Evolutionary conservation across 495 filamentous ascomycete genomes (phyloP).

Genomic region (Sordaria brevicollis): DNA sequence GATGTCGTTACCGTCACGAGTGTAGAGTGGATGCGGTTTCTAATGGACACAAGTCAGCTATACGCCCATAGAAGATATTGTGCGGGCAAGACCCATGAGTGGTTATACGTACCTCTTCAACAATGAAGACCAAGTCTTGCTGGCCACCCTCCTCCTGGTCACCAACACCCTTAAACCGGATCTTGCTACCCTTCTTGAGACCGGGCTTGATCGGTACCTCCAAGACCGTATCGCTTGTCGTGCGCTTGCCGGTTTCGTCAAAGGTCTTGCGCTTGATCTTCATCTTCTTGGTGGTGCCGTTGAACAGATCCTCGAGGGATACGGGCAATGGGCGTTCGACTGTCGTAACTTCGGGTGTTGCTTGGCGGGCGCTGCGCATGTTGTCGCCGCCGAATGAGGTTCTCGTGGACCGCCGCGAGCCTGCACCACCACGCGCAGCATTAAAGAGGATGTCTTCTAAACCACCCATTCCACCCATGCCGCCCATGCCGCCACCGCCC

Average conservation of each 20-base stretch:
- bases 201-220: conserved; percentile 93
- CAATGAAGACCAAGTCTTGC: conserved; percentile 89
- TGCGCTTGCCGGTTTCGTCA: conserved; percentile 74
- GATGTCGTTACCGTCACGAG: conserved; percentile 79
- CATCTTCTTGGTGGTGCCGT: conserved; percentile 85
- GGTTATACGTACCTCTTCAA: conserved; percentile 66
- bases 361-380: conserved; percentile 34
- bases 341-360: conserved; percentile 79
- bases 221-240: conserved; percentile 75
- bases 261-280: conserved; percentile 95
- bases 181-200: conserved; percentile 90
- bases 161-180: conserved; percentile 91
- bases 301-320: conserved; percentile 78
- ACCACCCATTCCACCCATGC: conserved; percentile 22
- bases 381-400: conserved; percentile 36
- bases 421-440: conserved; percentile 26
- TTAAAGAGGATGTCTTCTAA: conserved; percentile 21
- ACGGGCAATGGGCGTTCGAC: conserved; percentile 76
- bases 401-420: conserved; percentile 26
- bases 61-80: neutral
- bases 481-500: conserved; percentile 35
- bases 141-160: conserved; percentile 97
- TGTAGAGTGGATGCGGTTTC: conserved; percentile 77
- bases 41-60: conserved; percentile 21
- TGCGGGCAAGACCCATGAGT: neutral